Percentiles rank a stretch among this genome's conserved stretches.
Evolutionary conservation across 768 basidiomycete genomes (phyloP).

Genomic region (Neoboletus magnificus): DNA sequence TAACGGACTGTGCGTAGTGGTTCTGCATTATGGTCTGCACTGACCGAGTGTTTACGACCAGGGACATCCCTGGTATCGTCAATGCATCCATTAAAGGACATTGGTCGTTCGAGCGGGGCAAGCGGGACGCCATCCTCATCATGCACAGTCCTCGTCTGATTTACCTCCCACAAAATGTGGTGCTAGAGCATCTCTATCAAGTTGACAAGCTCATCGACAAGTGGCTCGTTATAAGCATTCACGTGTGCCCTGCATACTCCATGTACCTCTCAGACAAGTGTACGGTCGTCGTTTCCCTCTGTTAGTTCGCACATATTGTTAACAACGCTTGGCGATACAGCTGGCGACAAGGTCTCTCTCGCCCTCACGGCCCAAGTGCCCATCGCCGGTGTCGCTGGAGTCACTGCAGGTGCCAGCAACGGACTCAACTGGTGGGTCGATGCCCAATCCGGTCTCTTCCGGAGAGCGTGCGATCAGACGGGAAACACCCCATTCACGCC

Average conservation of each 20-base stretch:
- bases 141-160: conserved; percentile 28
- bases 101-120: conserved; percentile 29
- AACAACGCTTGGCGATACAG: conserved; percentile 4
- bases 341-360: conserved; percentile 19
- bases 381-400: background rate
- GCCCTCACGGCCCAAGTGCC: conserved; percentile 18
- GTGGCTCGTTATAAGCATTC: conserved; percentile 30
- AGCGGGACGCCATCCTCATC: conserved; percentile 31
- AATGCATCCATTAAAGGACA: conserved; percentile 29
- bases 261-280: conserved; percentile 32
- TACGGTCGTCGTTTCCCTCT: background rate
- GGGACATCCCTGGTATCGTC: conserved; percentile 17
- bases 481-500: conserved; percentile 20
- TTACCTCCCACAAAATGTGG: conserved; percentile 15
- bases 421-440: conserved; percentile 20
- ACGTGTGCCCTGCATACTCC: conserved; percentile 31
- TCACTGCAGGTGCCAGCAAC: background rate
- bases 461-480: conserved; percentile 14
- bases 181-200: conserved; percentile 27
- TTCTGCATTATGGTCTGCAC: background rate
- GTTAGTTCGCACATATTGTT: background rate
- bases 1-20: conserved; percentile 16
- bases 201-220: conserved; percentile 28
- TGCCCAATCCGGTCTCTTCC: conserved; percentile 14
- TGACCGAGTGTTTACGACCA: background rate